phyloP scores from a whole-genome alignment of 176 grass and related monocot species.

The Musa itinerans region DNA sequence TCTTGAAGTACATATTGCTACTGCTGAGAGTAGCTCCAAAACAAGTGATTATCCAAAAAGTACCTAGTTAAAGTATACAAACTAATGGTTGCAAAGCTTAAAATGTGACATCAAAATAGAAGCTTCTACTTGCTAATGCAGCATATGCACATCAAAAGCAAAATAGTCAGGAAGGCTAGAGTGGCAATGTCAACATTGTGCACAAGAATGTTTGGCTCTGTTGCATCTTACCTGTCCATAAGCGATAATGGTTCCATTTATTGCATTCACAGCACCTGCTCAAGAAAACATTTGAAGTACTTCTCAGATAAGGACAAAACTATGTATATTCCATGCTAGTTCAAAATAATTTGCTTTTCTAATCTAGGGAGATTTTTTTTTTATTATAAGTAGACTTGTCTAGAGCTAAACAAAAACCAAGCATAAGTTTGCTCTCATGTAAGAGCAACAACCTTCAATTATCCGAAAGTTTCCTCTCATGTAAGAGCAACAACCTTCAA shows the following conservation, averaged over 20 bases:
- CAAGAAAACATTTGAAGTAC: neutral
- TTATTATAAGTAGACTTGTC: neutral
- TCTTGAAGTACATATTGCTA: neutral
- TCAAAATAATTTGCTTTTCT: neutral
- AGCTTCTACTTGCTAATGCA: neutral
- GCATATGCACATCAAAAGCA: too few species aligned
- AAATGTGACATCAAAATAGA: neutral
- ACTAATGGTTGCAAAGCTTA: neutral
- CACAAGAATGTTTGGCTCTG: neutral
- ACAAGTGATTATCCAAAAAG: neutral
- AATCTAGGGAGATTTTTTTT: neutral
- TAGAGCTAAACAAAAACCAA: constrained; percentile 4
- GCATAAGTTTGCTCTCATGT: neutral
- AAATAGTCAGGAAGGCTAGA: neutral
- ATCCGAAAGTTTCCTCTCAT: constrained; percentile 9
- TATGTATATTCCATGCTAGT: neutral
- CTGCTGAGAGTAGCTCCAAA: neutral
- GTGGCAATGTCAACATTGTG: neutral
- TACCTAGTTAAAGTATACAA: neutral
- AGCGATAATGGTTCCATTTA: constrained; percentile 63
- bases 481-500: constrained; percentile 43
- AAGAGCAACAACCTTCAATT: constrained; percentile 45
- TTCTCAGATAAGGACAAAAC: neutral
- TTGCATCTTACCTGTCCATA: constrained; percentile 60
- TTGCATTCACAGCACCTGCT: constrained; percentile 54